Percentiles rank a stretch among this genome's conserved stretches.
phyloP scores from a whole-genome alignment of 768 basidiomycete genomes.

The Termitomyces heimii region DNA sequence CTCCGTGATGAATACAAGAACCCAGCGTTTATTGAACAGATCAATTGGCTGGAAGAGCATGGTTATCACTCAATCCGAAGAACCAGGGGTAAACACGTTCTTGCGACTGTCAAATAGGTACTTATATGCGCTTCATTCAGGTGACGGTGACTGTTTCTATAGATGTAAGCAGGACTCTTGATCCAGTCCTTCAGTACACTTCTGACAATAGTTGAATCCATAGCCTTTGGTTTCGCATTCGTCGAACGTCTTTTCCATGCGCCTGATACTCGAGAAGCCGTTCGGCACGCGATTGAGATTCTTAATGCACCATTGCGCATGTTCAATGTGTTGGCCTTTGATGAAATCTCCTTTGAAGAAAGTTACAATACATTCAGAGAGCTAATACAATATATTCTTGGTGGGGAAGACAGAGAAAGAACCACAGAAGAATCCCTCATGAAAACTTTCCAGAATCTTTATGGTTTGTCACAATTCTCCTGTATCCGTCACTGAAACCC shows the following conservation, averaged over 20 bases:
- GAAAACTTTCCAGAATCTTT: conserved; percentile 45
- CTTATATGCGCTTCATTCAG: conserved; percentile 23
- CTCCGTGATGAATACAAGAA: conserved; percentile 65
- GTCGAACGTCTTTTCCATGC: conserved; percentile 60
- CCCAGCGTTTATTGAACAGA: conserved; percentile 64
- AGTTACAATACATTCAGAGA: conserved; percentile 61
- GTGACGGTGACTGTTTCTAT: conserved; percentile 93
- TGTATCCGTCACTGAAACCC: not conserved
- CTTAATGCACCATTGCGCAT: conserved; percentile 43
- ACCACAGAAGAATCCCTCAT: conserved; percentile 36
- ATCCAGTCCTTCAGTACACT: not conserved
- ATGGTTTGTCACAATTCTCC: conserved; percentile 28
- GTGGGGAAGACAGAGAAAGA: conserved; percentile 23
- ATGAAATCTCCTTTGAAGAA: conserved; percentile 65
- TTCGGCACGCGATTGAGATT: conserved; percentile 43
- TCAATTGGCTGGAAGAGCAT: conserved; percentile 57
- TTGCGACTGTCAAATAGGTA: not conserved
- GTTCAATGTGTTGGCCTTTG: conserved; percentile 56
- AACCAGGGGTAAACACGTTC: conserved; percentile 51
- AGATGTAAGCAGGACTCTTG: conserved; percentile 47
- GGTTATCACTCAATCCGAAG: conserved; percentile 68
- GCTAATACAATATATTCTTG: conserved; percentile 41
- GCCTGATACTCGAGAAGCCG: conserved; percentile 37
- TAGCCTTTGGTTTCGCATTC: conserved; percentile 81
- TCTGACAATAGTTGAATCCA: not conserved